phyloP scores from a whole-genome alignment of 768 basidiomycete genomes.

The Podaxis sp. region DNA sequence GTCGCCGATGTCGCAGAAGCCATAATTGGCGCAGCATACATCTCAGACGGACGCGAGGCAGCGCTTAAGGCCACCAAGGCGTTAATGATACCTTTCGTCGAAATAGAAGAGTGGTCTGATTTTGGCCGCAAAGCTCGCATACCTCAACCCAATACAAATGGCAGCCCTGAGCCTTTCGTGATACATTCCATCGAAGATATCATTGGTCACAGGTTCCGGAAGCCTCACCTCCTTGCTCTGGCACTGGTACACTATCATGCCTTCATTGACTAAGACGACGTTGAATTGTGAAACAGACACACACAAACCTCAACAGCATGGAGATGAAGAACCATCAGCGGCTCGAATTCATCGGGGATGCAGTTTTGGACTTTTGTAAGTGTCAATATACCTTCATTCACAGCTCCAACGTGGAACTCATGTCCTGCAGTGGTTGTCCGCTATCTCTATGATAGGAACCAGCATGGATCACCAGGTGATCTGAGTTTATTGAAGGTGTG shows the following conservation, averaged over 20 bases:
- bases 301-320: constrained; percentile 53
- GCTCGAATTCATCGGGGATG: constrained; percentile 84
- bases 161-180: constrained; percentile 43
- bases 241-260: constrained; percentile 54
- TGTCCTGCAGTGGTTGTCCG: constrained; percentile 59
- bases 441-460: constrained; percentile 63
- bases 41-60: constrained; percentile 64
- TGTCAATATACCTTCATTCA: constrained; percentile 9
- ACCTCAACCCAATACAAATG: constrained; percentile 37
- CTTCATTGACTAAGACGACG: not conserved
- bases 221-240: constrained; percentile 61
- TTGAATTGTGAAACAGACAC: constrained; percentile 50
- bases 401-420: constrained; percentile 8
- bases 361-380: constrained; percentile 79
- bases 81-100: constrained; percentile 60
- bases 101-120: constrained; percentile 69
- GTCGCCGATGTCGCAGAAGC: constrained; percentile 85
- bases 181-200: constrained; percentile 57
- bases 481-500: constrained; percentile 74
- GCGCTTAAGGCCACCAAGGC: constrained; percentile 63
- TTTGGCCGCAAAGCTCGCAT: constrained; percentile 48
- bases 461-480: constrained; percentile 65
- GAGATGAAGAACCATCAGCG: constrained; percentile 64
- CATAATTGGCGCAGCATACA: constrained; percentile 77
- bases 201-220: constrained; percentile 57